Base-by-base conservation (phyloP, 495 filamentous ascomycete genomes). In the Rostrohypoxylon terebratum region DNA sequence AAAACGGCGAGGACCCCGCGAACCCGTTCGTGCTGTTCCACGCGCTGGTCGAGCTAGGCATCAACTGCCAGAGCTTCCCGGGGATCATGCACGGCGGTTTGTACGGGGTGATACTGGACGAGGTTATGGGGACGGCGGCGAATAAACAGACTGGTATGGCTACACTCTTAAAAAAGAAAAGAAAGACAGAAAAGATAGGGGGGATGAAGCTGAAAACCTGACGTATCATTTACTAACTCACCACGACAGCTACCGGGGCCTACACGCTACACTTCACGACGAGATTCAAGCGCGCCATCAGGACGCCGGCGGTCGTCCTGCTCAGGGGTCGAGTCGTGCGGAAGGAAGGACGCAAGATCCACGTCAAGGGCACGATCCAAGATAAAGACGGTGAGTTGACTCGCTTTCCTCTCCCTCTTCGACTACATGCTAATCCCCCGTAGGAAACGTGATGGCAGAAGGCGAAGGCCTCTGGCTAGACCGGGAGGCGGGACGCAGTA, bases 11-110 rank as follows among this genome's bases (percentile, higher is more conserved):
- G 61, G 64, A 71, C 44, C 61, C 59, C 42, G 64, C 45, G 18
- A 68, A 69, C 20, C 67, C 77, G 48, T 78, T 87, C 65, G 60
- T 73, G n/a, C 81, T 87, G 68, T 59, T 88, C 51, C 73, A 73
- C 36, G 79, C 80, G 14, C 75, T 90, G n/a, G 66, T 87, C 16
- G 83, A 82, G 14, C 77, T 89, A 4, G 86, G 86, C 16, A 76
- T 75, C 13, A 82, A 82, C 48, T 58, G 89, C 64, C 88, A 89
- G 75, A 88, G 89, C 14, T 87, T 83, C 70, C 81, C 84, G 21
- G 77, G 84, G 16, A 81, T 86, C 18, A 79, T 84, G 50, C 89
- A 91, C 75, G 90, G 89, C 28, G 90, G 88, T 13, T 81, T 90
- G 38, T 81, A 87, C 44, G 85, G 85, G 18, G 83, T 86, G 8